Percentiles rank a stretch among this genome's conserved stretches.
Evolutionary conservation across 495 filamentous ascomycete genomes (phyloP).

Genomic region (Aspergillus conjunctus): DNA sequence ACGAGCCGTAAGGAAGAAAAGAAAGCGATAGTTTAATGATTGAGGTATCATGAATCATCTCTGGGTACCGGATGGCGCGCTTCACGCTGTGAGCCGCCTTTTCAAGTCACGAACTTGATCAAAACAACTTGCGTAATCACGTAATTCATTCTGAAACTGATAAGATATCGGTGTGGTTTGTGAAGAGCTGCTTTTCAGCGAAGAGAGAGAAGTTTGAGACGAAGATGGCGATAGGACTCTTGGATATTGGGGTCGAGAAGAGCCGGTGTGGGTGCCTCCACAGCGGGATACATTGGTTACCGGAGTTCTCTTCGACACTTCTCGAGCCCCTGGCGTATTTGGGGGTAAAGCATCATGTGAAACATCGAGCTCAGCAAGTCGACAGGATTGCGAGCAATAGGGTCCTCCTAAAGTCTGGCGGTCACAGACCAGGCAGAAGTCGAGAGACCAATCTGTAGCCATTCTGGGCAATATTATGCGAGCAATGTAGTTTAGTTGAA

Average conservation of each 20-base stretch:
- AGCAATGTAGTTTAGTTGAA: too few relatives aligned
- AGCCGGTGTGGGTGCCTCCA: constrained; percentile 32
- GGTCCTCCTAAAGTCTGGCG: constrained; percentile 73
- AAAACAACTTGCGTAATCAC: constrained; percentile 84
- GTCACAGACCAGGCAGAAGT: constrained; percentile 95
- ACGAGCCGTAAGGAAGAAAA: background rate
- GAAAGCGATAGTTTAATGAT: background rate
- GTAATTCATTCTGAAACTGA: constrained; percentile 76
- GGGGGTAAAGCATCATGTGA: constrained; percentile 35
- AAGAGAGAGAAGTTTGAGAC: constrained; percentile 83
- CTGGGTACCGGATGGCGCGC: background rate
- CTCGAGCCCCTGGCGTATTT: constrained; percentile 24
- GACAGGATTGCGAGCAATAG: constrained; percentile 94
- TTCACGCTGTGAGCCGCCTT: constrained; percentile 52
- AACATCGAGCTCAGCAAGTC: constrained; percentile 83
- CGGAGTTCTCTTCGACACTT: constrained; percentile 41
- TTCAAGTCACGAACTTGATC: constrained; percentile 74
- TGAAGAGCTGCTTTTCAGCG: constrained; percentile 66
- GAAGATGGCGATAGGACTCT: constrained; percentile 70
- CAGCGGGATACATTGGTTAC: constrained; percentile 33
- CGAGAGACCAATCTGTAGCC: constrained; percentile 83
- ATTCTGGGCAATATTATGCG: constrained; percentile 33
- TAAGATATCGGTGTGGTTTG: constrained; percentile 62
- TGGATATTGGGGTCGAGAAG: constrained; percentile 31
- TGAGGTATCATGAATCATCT: background rate